Conservation (phyloP, 768 basidiomycete genomes). For the Termitomyces sp. region DNA sequence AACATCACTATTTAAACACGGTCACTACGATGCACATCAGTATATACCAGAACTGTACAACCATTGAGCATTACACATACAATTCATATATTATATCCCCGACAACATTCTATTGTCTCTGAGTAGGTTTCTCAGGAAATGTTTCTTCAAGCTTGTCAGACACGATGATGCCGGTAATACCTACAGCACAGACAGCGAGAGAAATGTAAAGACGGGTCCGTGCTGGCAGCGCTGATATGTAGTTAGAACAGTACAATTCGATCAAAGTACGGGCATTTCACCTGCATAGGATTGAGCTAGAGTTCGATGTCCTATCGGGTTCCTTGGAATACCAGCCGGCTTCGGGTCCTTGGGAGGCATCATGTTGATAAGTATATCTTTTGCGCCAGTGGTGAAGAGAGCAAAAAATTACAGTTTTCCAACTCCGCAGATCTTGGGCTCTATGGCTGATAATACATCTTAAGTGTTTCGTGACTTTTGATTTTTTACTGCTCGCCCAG, state of each 20-base stretch:
- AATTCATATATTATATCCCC: constrained; percentile 3
- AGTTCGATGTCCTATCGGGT: constrained; percentile 19
- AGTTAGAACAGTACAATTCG: constrained; percentile 10
- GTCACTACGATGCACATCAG: constrained; percentile 1
- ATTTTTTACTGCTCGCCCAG: no score
- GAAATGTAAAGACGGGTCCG: constrained; percentile 47
- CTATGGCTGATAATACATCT: no score
- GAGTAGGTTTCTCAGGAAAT: constrained; percentile 18
- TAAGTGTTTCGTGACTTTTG: no score
- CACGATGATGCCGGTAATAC: constrained; percentile 36
- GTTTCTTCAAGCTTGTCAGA: constrained; percentile 48
- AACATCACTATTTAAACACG: constrained; percentile 8
- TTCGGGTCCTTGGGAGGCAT: constrained; percentile 3
- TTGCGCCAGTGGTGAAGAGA: neutral
- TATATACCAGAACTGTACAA: constrained; percentile 1
- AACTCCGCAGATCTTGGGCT: constrained; percentile 1
- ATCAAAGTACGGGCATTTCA: constrained; percentile 8
- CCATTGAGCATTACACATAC: constrained; percentile 7
- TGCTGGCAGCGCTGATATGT: constrained; percentile 42
- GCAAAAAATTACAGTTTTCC: neutral
- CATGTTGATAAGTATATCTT: no score
- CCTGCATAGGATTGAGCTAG: constrained; percentile 35
- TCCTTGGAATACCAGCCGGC: constrained; percentile 12
- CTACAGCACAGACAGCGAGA: constrained; percentile 40
- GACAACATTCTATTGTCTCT: constrained; percentile 7